Percentiles rank a stretch among this genome's conserved stretches.
These are phyloP conservation scores for Lolium multiflorum DNA, from an alignment of 176 grass and related monocot genomes.

Conservation along the genomic window DNA sequence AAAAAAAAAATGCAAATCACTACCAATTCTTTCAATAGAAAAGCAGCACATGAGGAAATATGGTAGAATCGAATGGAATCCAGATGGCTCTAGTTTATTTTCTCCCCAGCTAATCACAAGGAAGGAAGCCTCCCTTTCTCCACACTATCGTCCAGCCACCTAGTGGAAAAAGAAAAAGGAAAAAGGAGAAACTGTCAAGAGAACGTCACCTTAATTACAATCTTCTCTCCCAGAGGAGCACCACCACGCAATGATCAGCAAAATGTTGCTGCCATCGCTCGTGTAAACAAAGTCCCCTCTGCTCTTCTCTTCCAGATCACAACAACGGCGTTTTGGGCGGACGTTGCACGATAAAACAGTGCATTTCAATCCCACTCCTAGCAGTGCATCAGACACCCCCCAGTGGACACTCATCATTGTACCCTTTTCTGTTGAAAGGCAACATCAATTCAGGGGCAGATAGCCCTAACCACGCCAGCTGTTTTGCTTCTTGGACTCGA, in stretches of 20 bases:
- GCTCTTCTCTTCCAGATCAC: slow-evolving; percentile 26
- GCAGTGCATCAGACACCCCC: slow-evolving; percentile 12
- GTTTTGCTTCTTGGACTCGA: slow-evolving; percentile 92
- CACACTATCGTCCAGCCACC: slow-evolving; percentile 32
- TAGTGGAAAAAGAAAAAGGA: slow-evolving; percentile 29
- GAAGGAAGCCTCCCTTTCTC: slow-evolving; percentile 35
- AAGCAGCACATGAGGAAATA: not conserved
- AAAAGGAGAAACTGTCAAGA: slow-evolving; percentile 31
- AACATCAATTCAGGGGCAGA: not conserved
- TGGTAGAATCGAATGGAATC: slow-evolving; percentile 41
- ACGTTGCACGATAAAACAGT: slow-evolving; percentile 59
- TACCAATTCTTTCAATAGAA: not conserved
- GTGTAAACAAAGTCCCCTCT: slow-evolving; percentile 21
- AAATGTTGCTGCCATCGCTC: slow-evolving; percentile 32
- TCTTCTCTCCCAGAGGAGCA: slow-evolving; percentile 31
- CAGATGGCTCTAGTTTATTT: slow-evolving; percentile 49
- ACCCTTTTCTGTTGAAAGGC: slow-evolving; percentile 25
- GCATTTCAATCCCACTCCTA: slow-evolving; percentile 57
- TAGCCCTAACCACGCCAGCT: slow-evolving; percentile 77
- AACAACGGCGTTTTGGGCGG: slow-evolving; percentile 4
- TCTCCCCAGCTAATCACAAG: slow-evolving; percentile 46
- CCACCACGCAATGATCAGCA: slow-evolving; percentile 27
- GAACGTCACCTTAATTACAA: slow-evolving; percentile 58
- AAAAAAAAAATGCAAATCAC: slow-evolving; percentile 11
- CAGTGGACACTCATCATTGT: slow-evolving; percentile 25